phyloP scores from a whole-genome alignment of 163 green algal species.

The Scenedesmus sp. region DNA sequence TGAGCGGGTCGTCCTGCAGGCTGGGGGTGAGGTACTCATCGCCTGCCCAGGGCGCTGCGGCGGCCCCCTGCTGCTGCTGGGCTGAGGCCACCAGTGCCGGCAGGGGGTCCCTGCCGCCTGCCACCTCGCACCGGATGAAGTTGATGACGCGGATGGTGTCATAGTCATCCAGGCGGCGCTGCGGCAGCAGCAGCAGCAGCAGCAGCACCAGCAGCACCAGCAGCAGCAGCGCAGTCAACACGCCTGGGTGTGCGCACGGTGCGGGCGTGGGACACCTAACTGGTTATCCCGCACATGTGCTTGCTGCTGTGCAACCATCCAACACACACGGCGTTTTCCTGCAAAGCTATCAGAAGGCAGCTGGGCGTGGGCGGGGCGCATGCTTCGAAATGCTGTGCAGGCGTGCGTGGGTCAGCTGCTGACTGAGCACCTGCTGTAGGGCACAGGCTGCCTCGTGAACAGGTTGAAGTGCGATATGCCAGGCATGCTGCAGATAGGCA shows the following conservation, averaged over 20 bases:
- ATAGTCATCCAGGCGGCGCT: constrained; percentile 81
- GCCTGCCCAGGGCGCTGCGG: constrained; percentile 62
- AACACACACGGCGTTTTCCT: too few species aligned
- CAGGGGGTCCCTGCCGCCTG: constrained; percentile 60
- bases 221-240: too few species aligned
- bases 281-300: background rate
- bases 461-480: too few species aligned
- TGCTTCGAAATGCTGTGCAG: too few species aligned
- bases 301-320: too few species aligned
- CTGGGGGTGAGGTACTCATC: constrained; percentile 79
- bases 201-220: background rate
- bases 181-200: background rate
- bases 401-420: too few species aligned
- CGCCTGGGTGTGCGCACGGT: background rate
- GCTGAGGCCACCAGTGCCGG: constrained; percentile 37
- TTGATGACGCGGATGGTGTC: constrained; percentile 86
- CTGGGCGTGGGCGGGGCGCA: too few species aligned
- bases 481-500: too few species aligned
- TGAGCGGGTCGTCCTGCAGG: constrained; percentile 78
- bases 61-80: background rate
- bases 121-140: constrained; percentile 75
- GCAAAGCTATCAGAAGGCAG: too few species aligned
- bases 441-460: too few species aligned
- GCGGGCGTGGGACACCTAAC: background rate
- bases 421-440: too few species aligned